These are phyloP conservation scores for Aspergillus sp. DNA, from an alignment of 2,329 filamentous ascomycete species.

Conservation along the genomic window DNA sequence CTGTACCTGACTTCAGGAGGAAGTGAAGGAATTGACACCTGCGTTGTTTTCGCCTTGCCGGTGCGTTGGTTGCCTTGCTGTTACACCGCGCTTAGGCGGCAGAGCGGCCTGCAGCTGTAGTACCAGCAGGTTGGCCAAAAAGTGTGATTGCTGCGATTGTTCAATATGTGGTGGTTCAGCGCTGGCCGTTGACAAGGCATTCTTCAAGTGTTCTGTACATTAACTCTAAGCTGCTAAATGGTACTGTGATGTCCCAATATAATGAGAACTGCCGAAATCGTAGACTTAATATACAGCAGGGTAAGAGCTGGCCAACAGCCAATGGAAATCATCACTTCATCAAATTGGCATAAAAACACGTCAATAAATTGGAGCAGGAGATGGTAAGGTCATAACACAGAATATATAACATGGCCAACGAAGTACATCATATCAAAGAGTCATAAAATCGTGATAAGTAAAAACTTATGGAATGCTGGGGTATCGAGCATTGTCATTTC, in stretches of 20 bases:
- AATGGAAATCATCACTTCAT: constrained; percentile 12
- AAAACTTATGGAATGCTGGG: constrained; percentile 10
- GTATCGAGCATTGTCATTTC: constrained; percentile 16
- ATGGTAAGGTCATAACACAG: constrained; percentile 6
- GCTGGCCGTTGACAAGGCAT: constrained; percentile 6
- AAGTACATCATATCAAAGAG: constrained; percentile 3
- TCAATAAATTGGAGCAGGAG: background rate
- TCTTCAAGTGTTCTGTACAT: background rate
- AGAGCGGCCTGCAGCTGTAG: background rate
- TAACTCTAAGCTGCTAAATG: background rate
- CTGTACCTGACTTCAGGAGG: background rate
- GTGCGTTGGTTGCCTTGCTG: background rate
- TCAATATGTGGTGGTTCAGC: background rate
- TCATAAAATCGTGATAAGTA: constrained; percentile 6
- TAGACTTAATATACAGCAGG: background rate
- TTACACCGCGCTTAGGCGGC: background rate
- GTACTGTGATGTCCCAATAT: background rate
- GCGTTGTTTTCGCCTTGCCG: background rate
- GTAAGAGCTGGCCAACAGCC: background rate
- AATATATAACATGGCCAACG: background rate
- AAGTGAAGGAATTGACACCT: background rate
- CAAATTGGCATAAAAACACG: constrained; percentile 7
- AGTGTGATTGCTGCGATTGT: background rate
- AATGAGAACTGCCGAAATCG: background rate
- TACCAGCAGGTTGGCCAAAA: background rate